A percentile compares a stretch with the other conserved stretches of the same genome.
phyloP scores from a whole-genome alignment of 352 stramenopile species.

The Pythium dissotocum region DNA sequence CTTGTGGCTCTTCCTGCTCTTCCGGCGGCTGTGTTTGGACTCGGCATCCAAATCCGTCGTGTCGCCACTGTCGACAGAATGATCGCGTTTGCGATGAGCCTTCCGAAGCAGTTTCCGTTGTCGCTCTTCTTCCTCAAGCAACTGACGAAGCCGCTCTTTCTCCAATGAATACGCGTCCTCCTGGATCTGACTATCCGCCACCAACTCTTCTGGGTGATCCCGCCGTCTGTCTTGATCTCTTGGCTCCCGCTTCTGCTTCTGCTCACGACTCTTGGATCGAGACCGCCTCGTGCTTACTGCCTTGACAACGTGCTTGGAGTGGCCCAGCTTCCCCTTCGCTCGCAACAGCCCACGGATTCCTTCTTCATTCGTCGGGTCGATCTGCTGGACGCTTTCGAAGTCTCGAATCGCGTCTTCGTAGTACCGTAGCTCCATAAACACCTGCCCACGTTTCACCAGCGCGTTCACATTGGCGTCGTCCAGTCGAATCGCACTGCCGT shows the following conservation, averaged over 20 bases:
- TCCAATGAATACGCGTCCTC: constrained; percentile 18
- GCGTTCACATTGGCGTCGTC: constrained; percentile 29
- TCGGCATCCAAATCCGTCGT: constrained; percentile 15
- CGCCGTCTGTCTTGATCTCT: not conserved
- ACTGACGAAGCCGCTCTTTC: constrained; percentile 33
- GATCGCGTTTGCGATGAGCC: constrained; percentile 1
- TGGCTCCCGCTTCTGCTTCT: not conserved
- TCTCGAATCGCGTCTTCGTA: constrained; percentile 40
- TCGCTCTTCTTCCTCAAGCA: constrained; percentile 36
- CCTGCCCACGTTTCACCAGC: constrained; percentile 29
- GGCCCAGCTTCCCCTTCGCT: constrained; percentile 25
- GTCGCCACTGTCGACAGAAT: not conserved
- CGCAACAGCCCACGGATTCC: constrained; percentile 26
- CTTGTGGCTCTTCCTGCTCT: constrained; percentile 26
- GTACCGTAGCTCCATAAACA: constrained; percentile 27
- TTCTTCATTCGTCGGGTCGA: constrained; percentile 24
- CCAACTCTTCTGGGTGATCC: not conserved
- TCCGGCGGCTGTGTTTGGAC: constrained; percentile 7
- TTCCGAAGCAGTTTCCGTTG: constrained; percentile 17
- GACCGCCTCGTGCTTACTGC: not conserved
- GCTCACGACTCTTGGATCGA: constrained; percentile 3
- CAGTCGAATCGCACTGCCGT: constrained; percentile 39
- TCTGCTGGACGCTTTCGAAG: constrained; percentile 31
- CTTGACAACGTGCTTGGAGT: constrained; percentile 18
- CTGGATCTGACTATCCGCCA: not conserved